Evolutionary conservation across 345 rosid species (phyloP).

Genomic region (Euclidium syriacum): DNA sequence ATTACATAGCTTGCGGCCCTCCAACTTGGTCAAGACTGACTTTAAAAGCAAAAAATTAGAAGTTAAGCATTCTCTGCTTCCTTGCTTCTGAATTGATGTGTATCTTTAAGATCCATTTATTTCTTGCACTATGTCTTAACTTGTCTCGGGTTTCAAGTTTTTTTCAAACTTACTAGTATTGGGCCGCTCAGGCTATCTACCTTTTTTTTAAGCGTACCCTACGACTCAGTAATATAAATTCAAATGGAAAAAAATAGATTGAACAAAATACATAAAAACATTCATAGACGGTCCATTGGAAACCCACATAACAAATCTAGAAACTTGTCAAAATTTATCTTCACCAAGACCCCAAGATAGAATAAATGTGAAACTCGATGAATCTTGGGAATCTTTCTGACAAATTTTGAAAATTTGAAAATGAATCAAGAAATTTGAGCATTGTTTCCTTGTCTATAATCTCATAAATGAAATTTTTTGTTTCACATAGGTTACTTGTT

Average conservation of each 20-base stretch:
- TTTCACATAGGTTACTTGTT: background rate
- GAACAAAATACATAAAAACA: background rate
- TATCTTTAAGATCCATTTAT: too few species aligned
- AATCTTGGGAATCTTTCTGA: conserved; percentile 22
- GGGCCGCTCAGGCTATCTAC: too few species aligned
- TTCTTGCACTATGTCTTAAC: too few species aligned
- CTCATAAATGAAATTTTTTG: background rate
- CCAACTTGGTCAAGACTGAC: too few species aligned
- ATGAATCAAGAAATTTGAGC: conserved; percentile 24
- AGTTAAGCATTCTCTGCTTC: too few species aligned
- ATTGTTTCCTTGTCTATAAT: background rate
- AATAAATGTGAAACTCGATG: background rate
- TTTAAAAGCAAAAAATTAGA: too few species aligned
- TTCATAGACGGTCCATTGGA: background rate
- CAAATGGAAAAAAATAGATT: background rate
- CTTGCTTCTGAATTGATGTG: too few species aligned
- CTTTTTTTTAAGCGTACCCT: too few species aligned
- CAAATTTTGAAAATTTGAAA: conserved; percentile 6
- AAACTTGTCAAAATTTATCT: conserved; percentile 11
- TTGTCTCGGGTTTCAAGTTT: too few species aligned
- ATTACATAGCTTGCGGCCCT: too few species aligned
- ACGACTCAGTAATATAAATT: too few species aligned
- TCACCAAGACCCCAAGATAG: conserved; percentile 19
- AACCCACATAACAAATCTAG: background rate
- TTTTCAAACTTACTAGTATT: too few species aligned